These are phyloP conservation scores for Bjerkandera adusta DNA, from an alignment of 1,284 basidiomycete genomes.

Conservation along the genomic window DNA sequence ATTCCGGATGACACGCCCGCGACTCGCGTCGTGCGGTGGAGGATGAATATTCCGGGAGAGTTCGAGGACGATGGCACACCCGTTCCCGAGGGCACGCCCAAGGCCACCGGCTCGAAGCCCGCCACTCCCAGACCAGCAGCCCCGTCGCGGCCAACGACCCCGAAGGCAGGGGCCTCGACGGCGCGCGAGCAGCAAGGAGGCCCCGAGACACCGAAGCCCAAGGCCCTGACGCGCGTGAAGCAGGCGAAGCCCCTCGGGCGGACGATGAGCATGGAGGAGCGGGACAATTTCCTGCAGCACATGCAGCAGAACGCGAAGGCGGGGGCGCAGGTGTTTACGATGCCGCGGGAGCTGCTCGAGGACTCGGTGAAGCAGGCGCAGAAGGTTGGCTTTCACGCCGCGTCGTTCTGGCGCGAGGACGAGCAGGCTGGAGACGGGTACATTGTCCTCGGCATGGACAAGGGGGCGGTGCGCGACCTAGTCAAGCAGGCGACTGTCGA, in stretches of 20 bases:
- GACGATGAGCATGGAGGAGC: conserved; percentile 10
- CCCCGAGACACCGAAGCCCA: neutral
- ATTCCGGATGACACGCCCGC: conserved; percentile 2
- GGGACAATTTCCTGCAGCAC: conserved; percentile 2
- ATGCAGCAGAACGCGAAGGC: conserved; percentile 37
- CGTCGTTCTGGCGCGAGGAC: conserved; percentile 27
- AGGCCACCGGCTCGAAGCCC: too few species aligned
- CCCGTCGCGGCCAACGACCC: too few species aligned
- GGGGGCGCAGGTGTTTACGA: conserved; percentile 44
- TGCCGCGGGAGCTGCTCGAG: conserved; percentile 40
- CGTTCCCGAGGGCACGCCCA: neutral
- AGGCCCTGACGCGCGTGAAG: neutral
- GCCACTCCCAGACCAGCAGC: too few species aligned
- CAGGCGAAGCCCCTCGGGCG: neutral
- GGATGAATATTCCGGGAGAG: neutral
- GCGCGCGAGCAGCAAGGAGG: too few species aligned
- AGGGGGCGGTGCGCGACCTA: conserved; percentile 31
- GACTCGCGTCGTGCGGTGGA: neutral
- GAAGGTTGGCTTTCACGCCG: conserved; percentile 32
- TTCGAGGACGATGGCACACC: neutral
- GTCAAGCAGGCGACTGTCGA: neutral
- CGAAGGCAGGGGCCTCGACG: too few species aligned
- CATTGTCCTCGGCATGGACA: conserved; percentile 50
- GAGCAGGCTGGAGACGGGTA: conserved; percentile 36
- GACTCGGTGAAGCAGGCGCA: conserved; percentile 45